Conservation (phyloP, 2,329 filamentous ascomycete species). For the Sporothrix mexicana region DNA sequence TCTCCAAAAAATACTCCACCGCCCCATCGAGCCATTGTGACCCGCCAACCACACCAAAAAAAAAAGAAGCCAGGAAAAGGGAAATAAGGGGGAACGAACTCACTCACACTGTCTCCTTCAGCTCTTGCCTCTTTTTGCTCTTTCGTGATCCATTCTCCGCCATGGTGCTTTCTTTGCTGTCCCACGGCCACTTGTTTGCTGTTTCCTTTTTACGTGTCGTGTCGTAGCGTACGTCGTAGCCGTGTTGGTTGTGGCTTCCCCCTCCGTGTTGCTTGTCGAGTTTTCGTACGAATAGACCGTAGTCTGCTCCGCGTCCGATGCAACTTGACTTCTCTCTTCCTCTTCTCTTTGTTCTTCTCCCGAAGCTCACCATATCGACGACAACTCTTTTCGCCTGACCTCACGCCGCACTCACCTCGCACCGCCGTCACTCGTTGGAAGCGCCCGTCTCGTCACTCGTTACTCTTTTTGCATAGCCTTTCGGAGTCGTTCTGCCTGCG, state of each 20-base stretch:
- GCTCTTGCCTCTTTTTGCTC: constrained; percentile 26
- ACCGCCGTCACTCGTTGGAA: not conserved
- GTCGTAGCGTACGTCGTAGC: constrained; percentile 23
- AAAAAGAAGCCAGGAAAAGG: not conserved
- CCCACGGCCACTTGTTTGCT: not conserved
- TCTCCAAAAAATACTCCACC: constrained; percentile 23
- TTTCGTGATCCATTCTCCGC: too few relatives aligned
- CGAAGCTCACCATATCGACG: constrained; percentile 11
- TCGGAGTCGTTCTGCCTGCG: not conserved
- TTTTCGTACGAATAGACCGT: constrained; percentile 25
- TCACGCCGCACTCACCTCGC: not conserved
- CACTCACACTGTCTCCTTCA: constrained; percentile 11
- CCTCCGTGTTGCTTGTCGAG: not conserved
- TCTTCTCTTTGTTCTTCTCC: not conserved
- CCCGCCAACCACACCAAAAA: constrained; percentile 28
- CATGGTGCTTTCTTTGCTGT: not conserved
- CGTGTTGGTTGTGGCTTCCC: constrained; percentile 11
- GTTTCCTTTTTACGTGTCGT: not conserved
- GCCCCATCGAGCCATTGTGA: constrained; percentile 32
- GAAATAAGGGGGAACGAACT: constrained; percentile 17
- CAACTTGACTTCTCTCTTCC: constrained; percentile 4
- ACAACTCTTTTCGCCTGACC: not conserved
- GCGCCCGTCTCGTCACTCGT: constrained; percentile 10
- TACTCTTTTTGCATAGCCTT: constrained; percentile 9
- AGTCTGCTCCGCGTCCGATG: constrained; percentile 27